Evolutionary conservation across 2,329 filamentous ascomycete genomes (phyloP), one percentile per base, ranked within the genome.

Genomic region (Dothidotthia symphoricarpi): DNA sequence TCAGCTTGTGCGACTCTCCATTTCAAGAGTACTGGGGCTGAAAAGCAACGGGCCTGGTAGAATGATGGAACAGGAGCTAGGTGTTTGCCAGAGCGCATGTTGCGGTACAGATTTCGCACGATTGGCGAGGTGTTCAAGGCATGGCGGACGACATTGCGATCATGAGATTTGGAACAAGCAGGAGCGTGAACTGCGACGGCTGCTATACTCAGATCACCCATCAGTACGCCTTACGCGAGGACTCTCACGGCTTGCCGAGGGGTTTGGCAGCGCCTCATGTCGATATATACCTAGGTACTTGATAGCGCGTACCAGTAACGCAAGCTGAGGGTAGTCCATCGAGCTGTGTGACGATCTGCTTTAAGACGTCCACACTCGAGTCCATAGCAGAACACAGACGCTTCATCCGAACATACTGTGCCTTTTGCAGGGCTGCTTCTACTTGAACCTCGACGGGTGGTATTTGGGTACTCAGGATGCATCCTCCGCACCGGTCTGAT

Each of bases 311-410:
- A 74, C 63, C 65, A 71, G 59, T 68, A 54, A 62, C 56, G 59
- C 60, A 59, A 61, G 59, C 73, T 73, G 68, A 72, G 72, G 69
- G 66, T 75, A 68, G 64, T 57, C 61, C 56, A 51, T 61, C 56
- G 58, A 64, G 60, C 46, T 49, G 51, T 42, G 42, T 49, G 53
- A 53, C 52, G 40, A 33, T 69, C 69, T 70, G 57, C 62, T 80
- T 79, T 85, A 86, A 22, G 82, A 80, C 82, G 77, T 76, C 68
- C 78, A 80, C 77, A 80, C 80, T 77, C 69, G 69, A 69, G 63
- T 82, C 78, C 81, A 81, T 86, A 86, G 83, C 82, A 84, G 79
- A 83, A 72, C 68, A 71, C 70, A 69, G 65, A 66, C 61, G 65
- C 53, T 67, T 67, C 64, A 64, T 51, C 59, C 61, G 63, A 65